Evolutionary conservation across 345 rosid species (phyloP), one percentile per base, ranked within the genome.

Genomic region (Gossypium mustelinum): DNA sequence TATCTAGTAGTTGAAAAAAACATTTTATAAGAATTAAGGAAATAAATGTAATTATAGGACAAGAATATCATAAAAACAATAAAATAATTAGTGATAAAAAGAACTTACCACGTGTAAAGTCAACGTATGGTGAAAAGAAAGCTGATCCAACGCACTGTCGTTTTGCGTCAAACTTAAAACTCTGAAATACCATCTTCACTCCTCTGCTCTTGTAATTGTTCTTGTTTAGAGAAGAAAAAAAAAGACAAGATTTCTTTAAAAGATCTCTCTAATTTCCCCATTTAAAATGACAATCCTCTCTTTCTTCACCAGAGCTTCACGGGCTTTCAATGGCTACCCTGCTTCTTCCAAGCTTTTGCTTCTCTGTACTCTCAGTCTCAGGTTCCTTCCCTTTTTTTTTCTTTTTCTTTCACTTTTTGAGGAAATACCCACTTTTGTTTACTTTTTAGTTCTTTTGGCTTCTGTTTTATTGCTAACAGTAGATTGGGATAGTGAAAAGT

Each of bases 341-440:
- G 44, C 86, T 76, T 76, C 74, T 72, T 81, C 90, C 51, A 91
- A 84, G 87, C 87, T 89, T 68, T 76, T 94, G 47, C 75, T 87
- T 72, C 80, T 94, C 82, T 82, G 86, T 74, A 73, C 93, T 65
- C 82, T 91, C 87, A 90, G 97, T 62, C 83, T 92, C 87, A 92
- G 97, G 98, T 91, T 82, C 79, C 29, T 57, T 39, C 11, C 27
- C 10, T 18, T 47, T 73, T 12, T 22, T 57, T 57, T 20, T 20
- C 2, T 20, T 57, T 22, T 4, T 34, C 41, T 5, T 34, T 5
- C 34, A 7, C 61, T 27, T 4, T 34, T 34, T 22, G 0, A 17
- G 14, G 12, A 14, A 66, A 45, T 11, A 10, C 18, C 25, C 64
- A 59, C 9, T 24, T 22, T 48, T 50, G 0, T 29, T 22, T 27